Percentiles rank a stretch among this genome's conserved stretches.
Conservation (phyloP, 139 green algal genomes). For the Ulvella scutata region DNA sequence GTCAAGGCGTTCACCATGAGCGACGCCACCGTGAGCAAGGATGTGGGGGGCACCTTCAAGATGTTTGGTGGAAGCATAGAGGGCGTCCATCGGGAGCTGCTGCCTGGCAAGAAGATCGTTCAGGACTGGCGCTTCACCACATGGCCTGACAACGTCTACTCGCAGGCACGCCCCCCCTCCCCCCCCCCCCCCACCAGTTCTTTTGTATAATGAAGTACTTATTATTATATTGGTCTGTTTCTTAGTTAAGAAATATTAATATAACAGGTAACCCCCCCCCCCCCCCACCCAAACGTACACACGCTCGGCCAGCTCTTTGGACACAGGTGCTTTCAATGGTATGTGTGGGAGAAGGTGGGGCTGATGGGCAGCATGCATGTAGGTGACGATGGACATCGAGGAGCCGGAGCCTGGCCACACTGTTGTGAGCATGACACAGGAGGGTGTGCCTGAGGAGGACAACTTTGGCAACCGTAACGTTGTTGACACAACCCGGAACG, state of each 20-base stretch:
- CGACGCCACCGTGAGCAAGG: conserved; percentile 17
- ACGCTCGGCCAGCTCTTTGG: no score
- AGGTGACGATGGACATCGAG: conserved; percentile 43
- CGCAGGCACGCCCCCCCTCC: conserved; percentile 30
- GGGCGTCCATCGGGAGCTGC: conserved; percentile 45
- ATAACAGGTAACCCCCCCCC: no score
- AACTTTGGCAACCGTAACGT: conserved; percentile 58
- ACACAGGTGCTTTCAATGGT: no score
- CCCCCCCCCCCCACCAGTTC: no score
- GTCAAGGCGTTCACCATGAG: conserved; percentile 39
- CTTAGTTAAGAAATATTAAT: no score
- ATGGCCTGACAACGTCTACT: conserved; percentile 52
- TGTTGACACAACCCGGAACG: conserved; percentile 32
- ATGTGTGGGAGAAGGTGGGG: no score
- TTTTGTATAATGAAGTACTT: no score
- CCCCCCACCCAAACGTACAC: no score
- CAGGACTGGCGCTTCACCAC: conserved; percentile 77
- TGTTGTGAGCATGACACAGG: conserved; percentile 45
- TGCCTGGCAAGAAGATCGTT: conserved; percentile 24
- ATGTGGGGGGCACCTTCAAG: conserved; percentile 33
- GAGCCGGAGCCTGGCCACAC: conserved; percentile 48
- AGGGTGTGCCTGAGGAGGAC: conserved; percentile 53
- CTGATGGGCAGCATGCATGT: neutral
- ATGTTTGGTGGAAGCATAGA: conserved; percentile 51
- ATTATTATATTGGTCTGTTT: no score